Base-by-base conservation (phyloP, 306 rosid genomes). In the Glycine latifolia region DNA sequence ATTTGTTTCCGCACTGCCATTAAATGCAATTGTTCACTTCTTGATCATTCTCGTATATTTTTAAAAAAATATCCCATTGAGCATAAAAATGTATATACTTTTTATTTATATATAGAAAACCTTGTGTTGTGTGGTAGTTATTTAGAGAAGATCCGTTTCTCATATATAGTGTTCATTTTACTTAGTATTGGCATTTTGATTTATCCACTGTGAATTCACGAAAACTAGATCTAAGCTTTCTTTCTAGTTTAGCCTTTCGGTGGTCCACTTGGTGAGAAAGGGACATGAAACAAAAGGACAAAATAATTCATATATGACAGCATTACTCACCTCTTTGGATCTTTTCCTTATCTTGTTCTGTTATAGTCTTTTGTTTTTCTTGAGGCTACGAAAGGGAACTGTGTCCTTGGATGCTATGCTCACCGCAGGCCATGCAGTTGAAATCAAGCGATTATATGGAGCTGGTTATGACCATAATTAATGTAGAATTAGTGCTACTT, bases 391-490 rank as follows among this genome's bases (percentile, higher is more conserved):
- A 46, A 69, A 10, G 10, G 60, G 12, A 49, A 82, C 67, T 35
- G 12, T 73, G 58, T 26, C 89, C 48, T 87, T 72, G 81, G 88
- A 87, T 87, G 26, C 88, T 73, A 87, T 87, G 26, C 88, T 73
- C 65, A 72, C 4, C 37, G 50, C 10, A 2, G 31, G 31, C 31
- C 31, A 26, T 26, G 31, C 31, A 70, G 75, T 82, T 44, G 48
- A 70, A 63, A 44, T 82, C 54, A 73, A 63, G 41, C 11, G 13
- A 65, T 65, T 77, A 54, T 62, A 47, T 26, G 31, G 31, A 26
- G 31, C 31, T 26, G 31, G 31, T 26, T 26, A 2, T 75, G 75
- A 56, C 53, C 78, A 46, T 44, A 39, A 72, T 49, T 35, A 54
- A 72, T 43, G 46, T 37, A 20, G 56, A 5, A 50, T 15, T 20